Conservation (phyloP, 352 stramenopile genomes). For the Phytophthora palmivora region DNA sequence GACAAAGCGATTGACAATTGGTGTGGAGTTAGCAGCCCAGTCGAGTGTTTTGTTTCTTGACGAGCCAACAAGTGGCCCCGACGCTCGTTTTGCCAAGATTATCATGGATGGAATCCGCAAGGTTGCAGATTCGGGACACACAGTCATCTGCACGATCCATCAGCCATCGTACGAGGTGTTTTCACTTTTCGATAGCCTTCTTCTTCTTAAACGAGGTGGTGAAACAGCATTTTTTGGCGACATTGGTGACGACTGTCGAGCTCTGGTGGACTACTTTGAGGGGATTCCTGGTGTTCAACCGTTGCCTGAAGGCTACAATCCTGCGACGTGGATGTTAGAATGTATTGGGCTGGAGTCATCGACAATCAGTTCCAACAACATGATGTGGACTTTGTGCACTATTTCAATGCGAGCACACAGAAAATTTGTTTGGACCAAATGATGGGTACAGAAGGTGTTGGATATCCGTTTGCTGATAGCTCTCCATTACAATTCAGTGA, state of each 20-base stretch:
- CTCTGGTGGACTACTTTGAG: conserved; percentile 39
- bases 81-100: conserved; percentile 73
- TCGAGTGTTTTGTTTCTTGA: conserved; percentile 46
- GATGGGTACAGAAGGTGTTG: conserved; percentile 9
- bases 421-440: neutral
- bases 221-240: conserved; percentile 31
- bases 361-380: too few species aligned
- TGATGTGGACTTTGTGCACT: too few species aligned
- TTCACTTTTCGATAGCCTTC: conserved; percentile 73
- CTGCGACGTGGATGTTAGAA: conserved; percentile 84
- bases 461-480: too few species aligned
- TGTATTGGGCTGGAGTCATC: conserved; percentile 48
- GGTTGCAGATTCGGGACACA: conserved; percentile 58
- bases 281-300: conserved; percentile 25
- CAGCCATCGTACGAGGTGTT: conserved; percentile 85
- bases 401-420: too few species aligned
- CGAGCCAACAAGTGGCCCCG: conserved; percentile 54
- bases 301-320: conserved; percentile 53
- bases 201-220: conserved; percentile 62
- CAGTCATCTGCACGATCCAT: conserved; percentile 91
- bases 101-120: conserved; percentile 80
- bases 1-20: conserved; percentile 42
- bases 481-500: too few species aligned
- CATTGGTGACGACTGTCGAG: conserved; percentile 24
- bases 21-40: conserved; percentile 65